These are phyloP conservation scores for Geosiphon pyriformis DNA, from an alignment of 192 early-diverging fungal species.

Conservation along the genomic window DNA sequence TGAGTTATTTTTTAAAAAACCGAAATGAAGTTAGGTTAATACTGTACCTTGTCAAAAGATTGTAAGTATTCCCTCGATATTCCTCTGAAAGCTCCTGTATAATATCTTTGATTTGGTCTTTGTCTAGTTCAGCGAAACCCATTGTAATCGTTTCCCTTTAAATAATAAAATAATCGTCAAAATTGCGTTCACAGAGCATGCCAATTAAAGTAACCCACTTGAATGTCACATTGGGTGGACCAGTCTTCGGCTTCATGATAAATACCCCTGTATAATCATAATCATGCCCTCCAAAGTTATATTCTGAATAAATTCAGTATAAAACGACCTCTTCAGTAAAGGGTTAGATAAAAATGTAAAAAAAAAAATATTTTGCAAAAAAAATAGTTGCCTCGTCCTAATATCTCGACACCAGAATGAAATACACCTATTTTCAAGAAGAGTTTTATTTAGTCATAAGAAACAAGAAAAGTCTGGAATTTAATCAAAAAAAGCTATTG, in stretches of 20 bases:
- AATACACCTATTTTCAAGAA: constrained; percentile 31
- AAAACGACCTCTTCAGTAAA: too few species aligned
- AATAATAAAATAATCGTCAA: background rate
- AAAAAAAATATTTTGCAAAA: background rate
- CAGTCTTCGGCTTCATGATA: constrained; percentile 32
- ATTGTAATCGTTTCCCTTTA: constrained; percentile 14
- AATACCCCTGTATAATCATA: constrained; percentile 40
- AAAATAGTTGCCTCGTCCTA: constrained; percentile 30
- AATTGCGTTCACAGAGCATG: background rate
- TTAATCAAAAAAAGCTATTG: background rate
- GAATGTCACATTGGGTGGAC: constrained; percentile 36
- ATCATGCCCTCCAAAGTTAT: constrained; percentile 42
- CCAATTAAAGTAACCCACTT: constrained; percentile 26
- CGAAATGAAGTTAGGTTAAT: too few species aligned
- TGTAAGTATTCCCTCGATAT: constrained; percentile 20
- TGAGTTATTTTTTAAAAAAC: too few species aligned
- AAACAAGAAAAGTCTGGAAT: too few species aligned
- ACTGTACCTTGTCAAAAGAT: constrained; percentile 13
- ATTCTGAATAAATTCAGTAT: constrained; percentile 27
- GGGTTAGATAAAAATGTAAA: too few species aligned
- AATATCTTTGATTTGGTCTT: constrained; percentile 10
- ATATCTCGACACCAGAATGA: constrained; percentile 38
- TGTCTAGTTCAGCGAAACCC: constrained; percentile 11
- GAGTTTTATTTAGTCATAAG: too few species aligned
- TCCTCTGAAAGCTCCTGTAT: constrained; percentile 15